Conservation (phyloP, 225 moss, liverwort and hornwort species). For the Polytrichum commune region DNA sequence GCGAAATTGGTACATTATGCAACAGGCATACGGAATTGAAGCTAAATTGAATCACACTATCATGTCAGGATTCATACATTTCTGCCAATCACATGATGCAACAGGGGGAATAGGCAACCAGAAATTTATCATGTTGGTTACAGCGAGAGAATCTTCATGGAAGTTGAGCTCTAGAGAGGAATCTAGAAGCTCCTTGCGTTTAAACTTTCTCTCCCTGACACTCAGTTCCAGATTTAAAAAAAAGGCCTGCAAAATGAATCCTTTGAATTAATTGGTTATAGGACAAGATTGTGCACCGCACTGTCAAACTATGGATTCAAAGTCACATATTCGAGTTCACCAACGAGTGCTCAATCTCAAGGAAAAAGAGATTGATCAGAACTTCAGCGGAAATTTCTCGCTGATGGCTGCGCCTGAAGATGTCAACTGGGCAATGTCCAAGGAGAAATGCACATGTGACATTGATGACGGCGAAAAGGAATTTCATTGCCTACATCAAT, state of each 20-base stretch:
- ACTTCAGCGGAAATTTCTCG: not conserved
- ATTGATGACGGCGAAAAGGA: not conserved
- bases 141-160: too few species aligned
- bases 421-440: constrained; percentile 9
- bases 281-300: too few species aligned
- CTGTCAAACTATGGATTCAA: not conserved
- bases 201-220: not conserved
- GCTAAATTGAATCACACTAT: too few species aligned
- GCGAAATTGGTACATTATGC: too few species aligned
- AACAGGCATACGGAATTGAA: too few species aligned
- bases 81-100: too few species aligned
- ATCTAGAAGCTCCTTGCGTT: not conserved
- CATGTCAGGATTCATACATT: too few species aligned
- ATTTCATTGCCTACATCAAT: not conserved
- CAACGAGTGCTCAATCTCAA: not conserved
- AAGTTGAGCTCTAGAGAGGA: not conserved
- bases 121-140: too few species aligned
- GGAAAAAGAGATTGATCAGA: constrained; percentile 6
- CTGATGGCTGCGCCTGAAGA: constrained; percentile 6
- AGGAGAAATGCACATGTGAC: constrained; percentile 1
- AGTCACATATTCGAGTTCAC: not conserved
- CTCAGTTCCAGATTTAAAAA: not conserved
- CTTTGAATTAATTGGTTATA: not conserved
- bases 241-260: not conserved
- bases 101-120: too few species aligned